These are phyloP conservation scores for Margaritispora aquatica DNA, from an alignment of 495 filamentous ascomycete genomes.

Conservation along the genomic window DNA sequence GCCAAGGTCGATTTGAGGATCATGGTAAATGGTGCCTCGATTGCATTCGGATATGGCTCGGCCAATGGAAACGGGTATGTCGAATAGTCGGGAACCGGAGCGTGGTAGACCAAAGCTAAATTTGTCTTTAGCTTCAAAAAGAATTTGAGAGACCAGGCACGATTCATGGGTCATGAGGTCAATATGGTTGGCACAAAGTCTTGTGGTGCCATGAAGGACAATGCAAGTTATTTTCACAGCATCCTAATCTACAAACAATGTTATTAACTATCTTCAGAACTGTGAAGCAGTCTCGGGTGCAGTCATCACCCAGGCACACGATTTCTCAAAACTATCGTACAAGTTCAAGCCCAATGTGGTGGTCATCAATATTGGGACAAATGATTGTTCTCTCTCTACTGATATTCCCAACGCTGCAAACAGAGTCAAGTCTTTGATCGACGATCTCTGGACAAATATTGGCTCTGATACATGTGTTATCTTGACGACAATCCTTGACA, in stretches of 20 bases:
- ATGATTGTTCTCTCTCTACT: slow-evolving; percentile 31
- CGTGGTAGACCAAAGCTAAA: not conserved
- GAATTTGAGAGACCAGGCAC: not conserved
- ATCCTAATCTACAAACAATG: not conserved
- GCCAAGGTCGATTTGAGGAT: slow-evolving; percentile 24
- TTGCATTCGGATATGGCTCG: slow-evolving; percentile 41
- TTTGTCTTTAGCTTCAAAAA: not conserved
- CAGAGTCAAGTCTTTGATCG: slow-evolving; percentile 28
- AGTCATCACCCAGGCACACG: slow-evolving; percentile 27
- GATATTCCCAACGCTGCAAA: slow-evolving; percentile 24
- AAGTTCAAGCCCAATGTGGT: slow-evolving; percentile 35
- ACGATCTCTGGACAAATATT: not conserved
- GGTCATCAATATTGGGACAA: slow-evolving; percentile 36
- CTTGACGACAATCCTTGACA: not conserved
- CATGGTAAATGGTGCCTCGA: slow-evolving; percentile 50
- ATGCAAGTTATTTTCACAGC: not conserved
- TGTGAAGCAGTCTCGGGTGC: not conserved
- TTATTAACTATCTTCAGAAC: not conserved
- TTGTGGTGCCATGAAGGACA: not conserved
- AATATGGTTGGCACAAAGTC: not conserved
- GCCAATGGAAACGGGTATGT: slow-evolving; percentile 34
- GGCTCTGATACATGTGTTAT: not conserved
- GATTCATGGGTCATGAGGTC: not conserved
- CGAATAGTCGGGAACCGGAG: not conserved
- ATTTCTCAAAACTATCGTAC: slow-evolving; percentile 24